A percentile compares a stretch with the other conserved stretches of the same genome.
Evolutionary conservation across 169 alveolate species (phyloP).

Genomic region (Babesia divergens): DNA sequence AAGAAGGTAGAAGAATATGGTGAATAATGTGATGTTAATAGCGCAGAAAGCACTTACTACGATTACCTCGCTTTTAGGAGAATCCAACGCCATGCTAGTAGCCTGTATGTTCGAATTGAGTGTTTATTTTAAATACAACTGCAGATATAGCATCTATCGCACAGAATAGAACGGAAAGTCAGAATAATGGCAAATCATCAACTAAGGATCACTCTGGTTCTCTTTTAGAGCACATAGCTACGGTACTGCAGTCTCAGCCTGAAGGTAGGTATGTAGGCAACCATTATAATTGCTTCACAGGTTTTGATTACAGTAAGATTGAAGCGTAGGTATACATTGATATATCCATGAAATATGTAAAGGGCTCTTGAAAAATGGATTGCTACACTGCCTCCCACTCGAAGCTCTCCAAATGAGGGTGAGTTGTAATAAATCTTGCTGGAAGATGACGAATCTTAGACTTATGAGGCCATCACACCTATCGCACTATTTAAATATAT

Average conservation of each 20-base stretch:
- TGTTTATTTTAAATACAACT: neutral
- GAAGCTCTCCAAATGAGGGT: constrained; percentile 13
- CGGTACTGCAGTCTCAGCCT: constrained; percentile 15
- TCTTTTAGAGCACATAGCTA: constrained; percentile 1
- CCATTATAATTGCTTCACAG: neutral
- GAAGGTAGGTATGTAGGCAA: neutral
- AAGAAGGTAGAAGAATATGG: constrained; percentile 19
- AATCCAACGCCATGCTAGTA: constrained; percentile 20
- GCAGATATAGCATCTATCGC: constrained; percentile 57
- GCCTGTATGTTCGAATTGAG: constrained; percentile 3
- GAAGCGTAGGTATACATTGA: constrained; percentile 24
- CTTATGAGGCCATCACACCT: neutral
- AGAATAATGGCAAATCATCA: neutral
- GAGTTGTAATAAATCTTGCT: neutral
- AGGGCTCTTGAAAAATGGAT: constrained; percentile 62
- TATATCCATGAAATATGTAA: neutral
- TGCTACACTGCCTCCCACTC: constrained; percentile 27
- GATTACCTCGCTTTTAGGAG: constrained; percentile 25
- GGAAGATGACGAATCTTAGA: neutral
- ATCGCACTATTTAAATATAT: neutral
- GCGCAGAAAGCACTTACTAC: too few species aligned
- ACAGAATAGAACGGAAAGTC: neutral
- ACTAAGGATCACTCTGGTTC: neutral
- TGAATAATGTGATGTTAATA: too few species aligned
- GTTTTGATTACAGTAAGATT: constrained; percentile 38